A percentile compares a stretch with the other conserved stretches of the same genome.
These are phyloP conservation scores for Platanthera guangdongensis DNA, from an alignment of 106 monocot species.

Conservation along the genomic window DNA sequence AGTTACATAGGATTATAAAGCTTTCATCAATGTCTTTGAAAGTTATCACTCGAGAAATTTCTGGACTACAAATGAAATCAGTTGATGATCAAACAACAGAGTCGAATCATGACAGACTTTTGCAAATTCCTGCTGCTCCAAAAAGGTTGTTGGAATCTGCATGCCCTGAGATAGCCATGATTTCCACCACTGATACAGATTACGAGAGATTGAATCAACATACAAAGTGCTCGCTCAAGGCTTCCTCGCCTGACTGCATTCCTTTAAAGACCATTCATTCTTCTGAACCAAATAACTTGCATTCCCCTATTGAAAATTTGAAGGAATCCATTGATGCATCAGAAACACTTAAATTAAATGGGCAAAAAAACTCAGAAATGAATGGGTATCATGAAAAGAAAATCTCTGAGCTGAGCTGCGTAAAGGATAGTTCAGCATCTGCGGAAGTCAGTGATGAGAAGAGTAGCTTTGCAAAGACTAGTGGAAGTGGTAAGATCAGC, in stretches of 20 bases:
- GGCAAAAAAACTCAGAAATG: constrained; percentile 2
- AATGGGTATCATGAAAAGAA: constrained; percentile 19
- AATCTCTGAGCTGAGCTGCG: constrained; percentile 15
- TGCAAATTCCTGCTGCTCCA: constrained; percentile 7
- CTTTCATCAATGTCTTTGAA: constrained; percentile 23
- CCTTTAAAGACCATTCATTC: constrained; percentile 10
- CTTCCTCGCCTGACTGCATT: constrained; percentile 4
- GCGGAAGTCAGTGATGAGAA: constrained; percentile 29
- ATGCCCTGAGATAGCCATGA: constrained; percentile 1
- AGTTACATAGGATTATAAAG: neutral
- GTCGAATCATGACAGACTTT: neutral
- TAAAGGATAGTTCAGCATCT: constrained; percentile 18
- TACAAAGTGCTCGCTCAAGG: constrained; percentile 8
- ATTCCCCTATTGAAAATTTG: constrained; percentile 1
- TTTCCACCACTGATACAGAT: neutral
- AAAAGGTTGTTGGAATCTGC: constrained; percentile 2
- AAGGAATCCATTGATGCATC: constrained; percentile 3
- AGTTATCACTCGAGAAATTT: neutral
- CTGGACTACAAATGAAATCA: constrained; percentile 11
- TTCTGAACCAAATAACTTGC: neutral
- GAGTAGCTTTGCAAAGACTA: constrained; percentile 20
- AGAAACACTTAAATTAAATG: constrained; percentile 6
- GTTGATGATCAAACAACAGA: constrained; percentile 5
- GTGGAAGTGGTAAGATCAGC: constrained; percentile 25
- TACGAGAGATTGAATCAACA: constrained; percentile 6